phyloP scores from a whole-genome alignment of 495 filamentous ascomycete genomes.

The Hypoxylon fuscum region DNA sequence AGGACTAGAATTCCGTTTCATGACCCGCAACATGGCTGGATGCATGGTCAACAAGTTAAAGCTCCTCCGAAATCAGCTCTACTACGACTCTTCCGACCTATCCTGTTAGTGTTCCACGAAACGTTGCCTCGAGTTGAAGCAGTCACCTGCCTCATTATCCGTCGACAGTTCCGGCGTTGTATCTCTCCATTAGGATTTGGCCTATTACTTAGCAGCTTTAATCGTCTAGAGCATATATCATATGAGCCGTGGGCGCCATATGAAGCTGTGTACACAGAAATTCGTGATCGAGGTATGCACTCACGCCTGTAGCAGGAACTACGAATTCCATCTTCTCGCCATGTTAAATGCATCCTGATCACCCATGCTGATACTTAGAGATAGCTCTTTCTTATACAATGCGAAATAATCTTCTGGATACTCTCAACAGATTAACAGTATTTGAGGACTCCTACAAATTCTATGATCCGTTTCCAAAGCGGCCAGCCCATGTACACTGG shows the following conservation, averaged over 20 bases:
- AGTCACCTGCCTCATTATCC: conserved; percentile 32
- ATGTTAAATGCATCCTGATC: conserved; percentile 1
- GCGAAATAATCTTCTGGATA: conserved; percentile 13
- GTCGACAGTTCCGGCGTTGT: conserved; percentile 38
- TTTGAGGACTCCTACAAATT: conserved; percentile 26
- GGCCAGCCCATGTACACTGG: conserved; percentile 2
- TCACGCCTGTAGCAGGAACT: conserved; percentile 4
- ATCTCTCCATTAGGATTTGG: conserved; percentile 16
- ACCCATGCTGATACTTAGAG: conserved; percentile 3
- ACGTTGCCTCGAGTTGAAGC: conserved; percentile 24
- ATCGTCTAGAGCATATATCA: conserved; percentile 22
- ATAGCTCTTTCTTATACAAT: conserved; percentile 13
- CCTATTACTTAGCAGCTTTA: conserved; percentile 21
- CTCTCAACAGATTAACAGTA: conserved; percentile 27
- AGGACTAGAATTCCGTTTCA: conserved; percentile 4
- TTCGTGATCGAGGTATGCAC: conserved; percentile 17
- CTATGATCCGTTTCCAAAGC: neutral
- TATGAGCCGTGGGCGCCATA: conserved; percentile 28
- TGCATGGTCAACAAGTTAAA: conserved; percentile 29
- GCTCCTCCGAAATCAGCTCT: conserved; percentile 28
- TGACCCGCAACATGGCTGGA: conserved; percentile 31
- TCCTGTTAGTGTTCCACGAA: conserved; percentile 14
- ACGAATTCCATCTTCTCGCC: neutral
- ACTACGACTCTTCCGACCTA: conserved; percentile 26
- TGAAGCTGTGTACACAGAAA: conserved; percentile 12